Percentiles rank a stretch among this genome's conserved stretches.
Conservation (phyloP, 2,329 filamentous ascomycete species). For the Pseudocercospora fuligena region DNA sequence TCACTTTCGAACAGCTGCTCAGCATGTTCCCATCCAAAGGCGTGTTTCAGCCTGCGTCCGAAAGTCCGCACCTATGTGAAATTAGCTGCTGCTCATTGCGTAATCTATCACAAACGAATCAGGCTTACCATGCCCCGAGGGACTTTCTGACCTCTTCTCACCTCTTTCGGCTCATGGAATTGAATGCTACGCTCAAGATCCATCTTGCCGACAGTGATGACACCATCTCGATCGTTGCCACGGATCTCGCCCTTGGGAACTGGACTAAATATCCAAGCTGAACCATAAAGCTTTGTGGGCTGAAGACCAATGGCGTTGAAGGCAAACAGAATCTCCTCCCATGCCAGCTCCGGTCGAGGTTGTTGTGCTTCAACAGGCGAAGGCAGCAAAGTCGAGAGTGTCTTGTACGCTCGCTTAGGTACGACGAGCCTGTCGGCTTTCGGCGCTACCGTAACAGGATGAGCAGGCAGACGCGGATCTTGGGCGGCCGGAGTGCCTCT, state of each 20-base stretch:
- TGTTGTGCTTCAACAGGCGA: conserved; percentile 38
- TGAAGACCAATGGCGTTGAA: conserved; percentile 57
- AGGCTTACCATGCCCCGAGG: conserved; percentile 51
- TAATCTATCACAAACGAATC: not conserved
- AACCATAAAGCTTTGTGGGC: conserved; percentile 63
- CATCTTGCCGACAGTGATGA: conserved; percentile 31
- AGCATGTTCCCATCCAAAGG: conserved; percentile 34
- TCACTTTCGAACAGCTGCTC: conserved; percentile 33
- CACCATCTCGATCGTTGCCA: conserved; percentile 12
- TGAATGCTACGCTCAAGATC: conserved; percentile 58
- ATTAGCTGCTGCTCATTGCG: not conserved
- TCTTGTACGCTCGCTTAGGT: conserved; percentile 41
- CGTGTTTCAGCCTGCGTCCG: conserved; percentile 55
- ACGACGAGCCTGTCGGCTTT: conserved; percentile 21
- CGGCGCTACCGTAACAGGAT: not conserved
- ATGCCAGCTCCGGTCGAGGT: conserved; percentile 55
- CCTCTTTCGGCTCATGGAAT: conserved; percentile 66
- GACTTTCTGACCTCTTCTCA: conserved; percentile 51
- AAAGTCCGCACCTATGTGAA: conserved; percentile 34
- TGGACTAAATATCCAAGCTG: conserved; percentile 64
- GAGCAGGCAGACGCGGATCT: conserved; percentile 20
- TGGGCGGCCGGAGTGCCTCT: conserved; percentile 25
- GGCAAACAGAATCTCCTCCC: conserved; percentile 60
- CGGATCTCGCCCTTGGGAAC: conserved; percentile 17
- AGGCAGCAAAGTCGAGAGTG: conserved; percentile 52